These are phyloP conservation scores for Pleurotus tuoliensis DNA, from an alignment of 768 basidiomycete genomes.

Conservation along the genomic window DNA sequence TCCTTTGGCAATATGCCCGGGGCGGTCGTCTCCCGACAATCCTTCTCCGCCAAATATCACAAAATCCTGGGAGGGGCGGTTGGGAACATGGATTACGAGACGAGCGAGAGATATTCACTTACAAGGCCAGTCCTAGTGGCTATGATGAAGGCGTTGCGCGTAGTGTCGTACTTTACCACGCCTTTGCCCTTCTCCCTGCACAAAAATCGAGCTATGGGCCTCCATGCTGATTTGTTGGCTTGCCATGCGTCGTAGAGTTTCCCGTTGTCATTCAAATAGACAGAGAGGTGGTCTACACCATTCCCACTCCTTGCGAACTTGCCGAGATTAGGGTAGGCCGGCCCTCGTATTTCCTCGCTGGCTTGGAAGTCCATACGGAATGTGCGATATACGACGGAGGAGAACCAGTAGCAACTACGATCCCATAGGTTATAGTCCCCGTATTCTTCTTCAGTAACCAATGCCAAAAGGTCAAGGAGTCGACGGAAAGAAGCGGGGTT, in stretches of 20 bases:
- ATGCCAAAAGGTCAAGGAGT: background rate
- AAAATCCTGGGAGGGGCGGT: background rate
- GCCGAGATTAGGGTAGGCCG: background rate
- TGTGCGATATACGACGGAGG: constrained; percentile 3
- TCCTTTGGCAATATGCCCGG: constrained; percentile 2
- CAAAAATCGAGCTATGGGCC: background rate
- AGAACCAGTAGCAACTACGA: constrained; percentile 7
- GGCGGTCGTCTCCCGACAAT: background rate
- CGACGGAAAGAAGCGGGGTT: background rate
- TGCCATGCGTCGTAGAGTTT: constrained; percentile 5
- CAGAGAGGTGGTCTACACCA: background rate
- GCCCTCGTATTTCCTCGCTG: background rate
- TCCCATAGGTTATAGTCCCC: constrained; percentile 6
- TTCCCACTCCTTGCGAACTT: constrained; percentile 4
- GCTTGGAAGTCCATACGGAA: background rate
- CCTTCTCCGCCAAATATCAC: constrained; percentile 4
- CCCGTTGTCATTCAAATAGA: background rate
- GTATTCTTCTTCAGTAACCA: constrained; percentile 2
- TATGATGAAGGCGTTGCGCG: background rate
- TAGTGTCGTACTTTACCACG: background rate
- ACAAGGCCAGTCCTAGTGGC: background rate
- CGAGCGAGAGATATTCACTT: background rate
- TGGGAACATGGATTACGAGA: background rate
- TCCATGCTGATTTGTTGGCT: constrained; percentile 5
- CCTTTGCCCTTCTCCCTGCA: constrained; percentile 8